Percentiles rank a stretch among this genome's conserved stretches.
These are phyloP conservation scores for Umbelopsis ramanniana DNA, from an alignment of 192 early-diverging fungal genomes.

Conservation along the genomic window DNA sequence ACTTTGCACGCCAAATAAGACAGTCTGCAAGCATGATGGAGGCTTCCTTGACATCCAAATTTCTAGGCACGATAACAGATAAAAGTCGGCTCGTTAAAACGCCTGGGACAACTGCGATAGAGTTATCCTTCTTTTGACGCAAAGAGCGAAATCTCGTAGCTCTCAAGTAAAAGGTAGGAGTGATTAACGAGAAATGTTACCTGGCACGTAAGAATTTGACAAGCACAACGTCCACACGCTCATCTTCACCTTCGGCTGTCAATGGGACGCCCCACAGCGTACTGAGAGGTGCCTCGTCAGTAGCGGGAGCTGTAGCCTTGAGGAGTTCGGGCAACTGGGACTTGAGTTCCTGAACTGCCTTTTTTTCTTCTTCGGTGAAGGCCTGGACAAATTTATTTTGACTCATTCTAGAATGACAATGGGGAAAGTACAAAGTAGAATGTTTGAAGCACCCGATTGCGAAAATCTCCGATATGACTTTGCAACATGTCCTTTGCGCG, in stretches of 20 bases:
- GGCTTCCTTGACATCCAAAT: constrained; percentile 42
- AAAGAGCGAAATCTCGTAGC: neutral
- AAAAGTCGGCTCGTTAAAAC: no score
- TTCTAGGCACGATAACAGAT: constrained; percentile 16
- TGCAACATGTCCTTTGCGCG: no score
- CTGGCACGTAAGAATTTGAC: constrained; percentile 63
- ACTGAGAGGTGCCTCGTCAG: constrained; percentile 33
- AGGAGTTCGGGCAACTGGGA: constrained; percentile 48
- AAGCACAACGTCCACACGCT: constrained; percentile 58
- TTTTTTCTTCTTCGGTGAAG: constrained; percentile 49
- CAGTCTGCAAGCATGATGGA: constrained; percentile 54
- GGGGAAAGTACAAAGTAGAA: neutral
- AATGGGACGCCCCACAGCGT: constrained; percentile 58
- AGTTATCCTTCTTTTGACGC: no score
- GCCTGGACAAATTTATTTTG: constrained; percentile 32
- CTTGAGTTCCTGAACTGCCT: constrained; percentile 50
- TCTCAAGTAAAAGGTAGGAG: neutral
- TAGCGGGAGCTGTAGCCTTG: constrained; percentile 23
- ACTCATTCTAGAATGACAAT: neutral
- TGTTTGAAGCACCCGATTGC: no score
- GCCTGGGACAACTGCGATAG: no score
- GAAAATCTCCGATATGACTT: no score
- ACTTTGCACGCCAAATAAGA: constrained; percentile 60
- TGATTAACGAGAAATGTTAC: neutral
- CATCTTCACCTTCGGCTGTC: constrained; percentile 44